Evolutionary conservation across 495 filamentous ascomycete genomes (phyloP).

Genomic region (Penicillium fimorum): DNA sequence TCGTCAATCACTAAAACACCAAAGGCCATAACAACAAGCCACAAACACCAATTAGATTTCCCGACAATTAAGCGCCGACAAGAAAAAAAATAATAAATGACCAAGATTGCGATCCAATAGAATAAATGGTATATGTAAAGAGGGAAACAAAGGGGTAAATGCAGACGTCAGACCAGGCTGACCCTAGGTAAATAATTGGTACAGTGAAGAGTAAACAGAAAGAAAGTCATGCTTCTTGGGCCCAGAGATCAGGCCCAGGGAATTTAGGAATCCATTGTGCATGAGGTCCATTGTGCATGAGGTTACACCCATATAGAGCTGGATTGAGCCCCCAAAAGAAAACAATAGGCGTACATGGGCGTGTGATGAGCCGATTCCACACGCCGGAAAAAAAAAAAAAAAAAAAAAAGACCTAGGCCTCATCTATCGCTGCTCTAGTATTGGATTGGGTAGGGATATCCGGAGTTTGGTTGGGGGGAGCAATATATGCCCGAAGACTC

Average conservation of each 20-base stretch:
- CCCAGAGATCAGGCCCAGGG: background rate
- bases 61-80: background rate
- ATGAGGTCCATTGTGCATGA: background rate
- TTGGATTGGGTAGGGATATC: conserved; percentile 1
- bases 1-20: background rate
- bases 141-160: conserved; percentile 1
- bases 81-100: background rate
- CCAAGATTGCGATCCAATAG: conserved; percentile 1
- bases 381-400: background rate
- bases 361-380: conserved; percentile 1
- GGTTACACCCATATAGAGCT: background rate
- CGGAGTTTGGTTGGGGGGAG: background rate
- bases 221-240: background rate
- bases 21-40: background rate
- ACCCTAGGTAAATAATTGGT: conserved; percentile 6
- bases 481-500: conserved; percentile 1
- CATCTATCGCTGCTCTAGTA: conserved; percentile 7
- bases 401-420: conserved; percentile 5
- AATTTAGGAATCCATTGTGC: background rate
- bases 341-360: conserved; percentile 9
- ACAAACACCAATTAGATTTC: background rate
- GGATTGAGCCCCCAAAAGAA: background rate
- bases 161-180: background rate
- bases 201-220: conserved; percentile 5
- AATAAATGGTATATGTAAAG: conserved; percentile 9